A percentile compares a stretch with the other conserved stretches of the same genome.
These are phyloP conservation scores for Lactarius vividus DNA, from an alignment of 768 basidiomycete genomes.

Conservation along the genomic window DNA sequence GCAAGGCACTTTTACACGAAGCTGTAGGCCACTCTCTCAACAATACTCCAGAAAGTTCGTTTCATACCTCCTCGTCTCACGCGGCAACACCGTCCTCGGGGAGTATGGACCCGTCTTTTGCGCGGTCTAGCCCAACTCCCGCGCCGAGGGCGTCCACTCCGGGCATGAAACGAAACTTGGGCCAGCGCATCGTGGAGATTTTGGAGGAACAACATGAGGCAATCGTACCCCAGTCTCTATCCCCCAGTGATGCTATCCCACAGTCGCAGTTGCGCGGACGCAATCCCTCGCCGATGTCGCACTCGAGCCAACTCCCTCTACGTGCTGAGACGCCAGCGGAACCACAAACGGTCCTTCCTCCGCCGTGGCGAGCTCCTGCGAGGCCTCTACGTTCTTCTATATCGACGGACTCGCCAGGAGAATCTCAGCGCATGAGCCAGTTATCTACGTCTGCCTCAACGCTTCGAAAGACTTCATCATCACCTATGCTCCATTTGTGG, in stretches of 20 bases:
- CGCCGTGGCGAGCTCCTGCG: constrained; percentile 57
- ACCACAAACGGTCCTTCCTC: constrained; percentile 59
- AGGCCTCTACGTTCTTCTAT: constrained; percentile 61
- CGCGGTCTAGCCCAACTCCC: constrained; percentile 21
- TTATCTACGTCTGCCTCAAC: constrained; percentile 12
- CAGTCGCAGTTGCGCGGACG: constrained; percentile 3
- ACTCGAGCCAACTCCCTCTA: constrained; percentile 46
- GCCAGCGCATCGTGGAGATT: constrained; percentile 26
- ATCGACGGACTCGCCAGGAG: constrained; percentile 34
- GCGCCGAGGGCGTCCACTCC: constrained; percentile 15
- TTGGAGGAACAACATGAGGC: constrained; percentile 24
- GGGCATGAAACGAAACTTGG: constrained; percentile 26
- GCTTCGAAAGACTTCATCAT: constrained; percentile 52
- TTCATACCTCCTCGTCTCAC: constrained; percentile 36
- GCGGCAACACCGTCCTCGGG: constrained; percentile 24
- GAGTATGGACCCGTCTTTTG: constrained; percentile 31
- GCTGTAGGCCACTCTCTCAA: constrained; percentile 77
- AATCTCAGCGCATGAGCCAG: constrained; percentile 25
- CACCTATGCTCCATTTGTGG: constrained; percentile 32
- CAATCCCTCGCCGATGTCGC: constrained; percentile 28
- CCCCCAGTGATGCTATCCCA: neutral
- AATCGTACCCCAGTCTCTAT: neutral
- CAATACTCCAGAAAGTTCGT: constrained; percentile 45
- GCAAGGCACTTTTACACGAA: constrained; percentile 69
- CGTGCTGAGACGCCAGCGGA: constrained; percentile 66